These are phyloP conservation scores for Magnaporthales sp. DNA, from an alignment of 2,329 filamentous ascomycete species.

Conservation along the genomic window DNA sequence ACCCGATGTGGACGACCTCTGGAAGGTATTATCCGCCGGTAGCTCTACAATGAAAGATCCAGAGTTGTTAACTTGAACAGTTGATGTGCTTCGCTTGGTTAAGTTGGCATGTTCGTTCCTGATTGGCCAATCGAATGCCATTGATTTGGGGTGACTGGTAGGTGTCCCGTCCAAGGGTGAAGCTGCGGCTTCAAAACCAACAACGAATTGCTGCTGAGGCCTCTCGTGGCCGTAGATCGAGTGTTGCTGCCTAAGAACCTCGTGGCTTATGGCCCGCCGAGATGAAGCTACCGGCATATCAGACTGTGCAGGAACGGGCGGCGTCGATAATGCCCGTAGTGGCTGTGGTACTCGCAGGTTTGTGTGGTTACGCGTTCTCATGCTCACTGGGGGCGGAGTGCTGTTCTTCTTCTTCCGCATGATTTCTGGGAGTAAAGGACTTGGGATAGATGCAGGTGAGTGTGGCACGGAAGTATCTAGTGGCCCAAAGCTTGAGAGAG, in stretches of 20 bases:
- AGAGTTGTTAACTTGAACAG: background rate
- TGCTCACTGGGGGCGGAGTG: slow-evolving; percentile 31
- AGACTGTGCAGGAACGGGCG: slow-evolving; percentile 16
- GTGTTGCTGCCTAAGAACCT: background rate
- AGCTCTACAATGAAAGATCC: background rate
- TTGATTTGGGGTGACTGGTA: background rate
- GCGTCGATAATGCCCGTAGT: slow-evolving; percentile 26
- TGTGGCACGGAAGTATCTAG: slow-evolving; percentile 1
- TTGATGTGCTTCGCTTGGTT: background rate
- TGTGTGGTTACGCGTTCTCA: slow-evolving; percentile 28
- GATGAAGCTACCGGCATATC: background rate
- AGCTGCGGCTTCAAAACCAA: background rate
- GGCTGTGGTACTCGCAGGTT: slow-evolving; percentile 24
- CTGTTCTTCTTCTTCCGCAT: slow-evolving; percentile 11
- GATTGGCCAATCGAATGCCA: background rate
- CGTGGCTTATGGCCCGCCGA: background rate
- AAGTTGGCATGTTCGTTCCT: background rate
- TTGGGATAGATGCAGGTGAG: slow-evolving; percentile 14
- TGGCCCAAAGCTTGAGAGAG: slow-evolving; percentile 1
- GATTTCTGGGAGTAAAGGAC: slow-evolving; percentile 18
- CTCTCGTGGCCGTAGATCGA: background rate
- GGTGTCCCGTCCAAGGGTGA: background rate
- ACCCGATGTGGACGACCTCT: background rate
- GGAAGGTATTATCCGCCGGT: background rate
- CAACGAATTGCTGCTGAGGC: background rate